Conservation (phyloP, 345 rosid genomes). For the Lepidium aucheri region DNA sequence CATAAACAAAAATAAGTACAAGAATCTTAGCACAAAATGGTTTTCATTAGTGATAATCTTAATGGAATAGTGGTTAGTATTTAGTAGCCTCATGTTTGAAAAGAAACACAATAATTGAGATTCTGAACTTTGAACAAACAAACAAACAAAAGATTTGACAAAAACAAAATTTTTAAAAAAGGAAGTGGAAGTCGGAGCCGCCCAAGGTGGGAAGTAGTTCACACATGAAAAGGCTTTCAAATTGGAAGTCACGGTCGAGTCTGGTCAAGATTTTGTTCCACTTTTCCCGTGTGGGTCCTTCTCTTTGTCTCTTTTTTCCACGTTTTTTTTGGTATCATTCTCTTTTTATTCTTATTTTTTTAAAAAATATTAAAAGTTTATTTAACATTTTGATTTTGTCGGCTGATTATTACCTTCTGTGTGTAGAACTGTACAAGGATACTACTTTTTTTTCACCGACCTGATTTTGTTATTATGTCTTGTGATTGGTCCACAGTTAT, state of each 20-base stretch:
- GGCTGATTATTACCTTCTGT: no score
- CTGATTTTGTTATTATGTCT: no score
- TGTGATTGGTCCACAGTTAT: no score
- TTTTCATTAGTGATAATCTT: neutral
- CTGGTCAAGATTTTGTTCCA: constrained; percentile 26
- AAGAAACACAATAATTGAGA: neutral
- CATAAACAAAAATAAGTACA: neutral
- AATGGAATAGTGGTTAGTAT: neutral
- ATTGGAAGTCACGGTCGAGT: constrained; percentile 33
- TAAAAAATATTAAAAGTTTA: no score
- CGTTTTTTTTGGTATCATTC: constrained; percentile 6
- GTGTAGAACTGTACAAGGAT: no score
- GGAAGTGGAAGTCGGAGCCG: constrained; percentile 29
- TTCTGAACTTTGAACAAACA: neutral
- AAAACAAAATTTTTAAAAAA: neutral
- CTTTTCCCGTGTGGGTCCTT: constrained; percentile 20
- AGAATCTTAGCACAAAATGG: neutral
- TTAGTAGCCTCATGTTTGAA: neutral
- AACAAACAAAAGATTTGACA: neutral
- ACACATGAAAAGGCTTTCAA: constrained; percentile 13
- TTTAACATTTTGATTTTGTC: no score
- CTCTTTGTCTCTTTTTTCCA: constrained; percentile 5
- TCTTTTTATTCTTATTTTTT: neutral
- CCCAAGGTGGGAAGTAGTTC: constrained; percentile 23
- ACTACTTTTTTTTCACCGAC: no score